A percentile compares a stretch with the other conserved stretches of the same genome.
Conservation (phyloP, 495 filamentous ascomycete species). For the Neurospora tetrasperma region DNA sequence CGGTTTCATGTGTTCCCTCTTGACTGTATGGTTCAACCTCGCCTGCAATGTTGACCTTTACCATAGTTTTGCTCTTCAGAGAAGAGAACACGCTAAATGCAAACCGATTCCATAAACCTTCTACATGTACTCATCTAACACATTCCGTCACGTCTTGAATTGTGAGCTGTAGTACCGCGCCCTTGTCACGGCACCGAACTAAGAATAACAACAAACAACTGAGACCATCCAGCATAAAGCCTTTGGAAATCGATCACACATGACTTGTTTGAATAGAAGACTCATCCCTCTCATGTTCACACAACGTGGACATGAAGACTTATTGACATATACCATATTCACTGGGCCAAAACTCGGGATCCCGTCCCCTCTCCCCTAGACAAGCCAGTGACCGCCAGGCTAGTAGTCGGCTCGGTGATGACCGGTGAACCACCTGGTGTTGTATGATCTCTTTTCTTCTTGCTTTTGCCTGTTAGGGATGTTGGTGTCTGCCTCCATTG, state of each 20-base stretch:
- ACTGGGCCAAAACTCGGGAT: constrained; percentile 27
- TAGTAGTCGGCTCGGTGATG: neutral
- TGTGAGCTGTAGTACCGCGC: too few relatives aligned
- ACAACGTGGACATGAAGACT: neutral
- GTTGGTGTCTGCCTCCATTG: neutral
- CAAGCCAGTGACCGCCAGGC: constrained; percentile 13
- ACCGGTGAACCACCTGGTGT: neutral
- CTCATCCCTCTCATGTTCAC: neutral
- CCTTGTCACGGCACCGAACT: too few relatives aligned
- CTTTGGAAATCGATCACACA: neutral
- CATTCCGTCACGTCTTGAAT: too few relatives aligned
- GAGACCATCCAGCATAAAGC: neutral
- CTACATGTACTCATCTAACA: too few relatives aligned
- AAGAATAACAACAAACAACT: too few relatives aligned
- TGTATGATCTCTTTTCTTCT: neutral
- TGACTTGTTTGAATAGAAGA: too few relatives aligned
- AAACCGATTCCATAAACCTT: too few relatives aligned
- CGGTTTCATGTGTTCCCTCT: too few relatives aligned
- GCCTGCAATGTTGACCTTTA: too few relatives aligned
- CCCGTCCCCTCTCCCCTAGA: constrained; percentile 43
- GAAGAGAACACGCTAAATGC: too few relatives aligned
- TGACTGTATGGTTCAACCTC: too few relatives aligned
- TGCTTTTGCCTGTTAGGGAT: neutral
- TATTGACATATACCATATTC: neutral
- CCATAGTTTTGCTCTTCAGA: too few relatives aligned